phyloP scores from a whole-genome alignment of 2,329 filamentous ascomycete genomes.

The Didymellaceae sp. region DNA sequence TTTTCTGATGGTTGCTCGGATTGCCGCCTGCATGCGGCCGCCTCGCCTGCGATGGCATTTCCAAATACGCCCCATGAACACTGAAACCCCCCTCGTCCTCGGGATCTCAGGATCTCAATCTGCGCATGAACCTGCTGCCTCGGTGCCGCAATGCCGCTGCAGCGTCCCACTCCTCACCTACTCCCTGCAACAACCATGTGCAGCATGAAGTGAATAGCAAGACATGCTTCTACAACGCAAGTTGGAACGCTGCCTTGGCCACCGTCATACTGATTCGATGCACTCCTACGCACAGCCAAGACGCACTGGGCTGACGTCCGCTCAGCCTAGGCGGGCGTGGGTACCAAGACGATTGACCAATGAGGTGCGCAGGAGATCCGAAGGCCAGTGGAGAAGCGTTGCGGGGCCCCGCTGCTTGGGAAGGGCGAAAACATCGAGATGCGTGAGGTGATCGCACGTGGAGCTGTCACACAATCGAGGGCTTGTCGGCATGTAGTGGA shows the following conservation, averaged over 20 bases:
- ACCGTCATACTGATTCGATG: neutral
- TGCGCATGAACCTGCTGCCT: neutral
- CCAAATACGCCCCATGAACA: neutral
- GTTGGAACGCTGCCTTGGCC: neutral
- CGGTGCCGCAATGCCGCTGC: too few relatives aligned
- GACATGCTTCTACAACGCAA: neutral
- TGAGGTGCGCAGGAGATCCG: constrained; percentile 1
- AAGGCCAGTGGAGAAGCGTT: neutral
- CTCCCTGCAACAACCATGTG: neutral
- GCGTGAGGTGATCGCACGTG: constrained; percentile 2
- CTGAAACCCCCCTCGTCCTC: too few relatives aligned
- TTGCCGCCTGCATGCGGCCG: constrained; percentile 3
- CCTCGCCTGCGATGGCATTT: neutral
- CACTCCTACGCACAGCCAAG: neutral
- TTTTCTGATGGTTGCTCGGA: neutral
- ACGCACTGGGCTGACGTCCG: constrained; percentile 1
- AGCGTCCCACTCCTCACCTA: neutral
- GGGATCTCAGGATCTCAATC: too few relatives aligned
- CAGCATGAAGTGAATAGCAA: neutral
- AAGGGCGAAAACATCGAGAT: neutral
- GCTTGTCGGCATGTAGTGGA: too few relatives aligned
- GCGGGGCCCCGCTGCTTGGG: constrained; percentile 8
- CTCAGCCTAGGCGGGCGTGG: neutral
- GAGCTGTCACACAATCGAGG: too few relatives aligned
- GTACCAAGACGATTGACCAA: neutral